Percentiles rank a stretch among this genome's conserved stretches.
Evolutionary conservation across 2,329 filamentous ascomycete species (phyloP).

Genomic region (Diplodia seriata): DNA sequence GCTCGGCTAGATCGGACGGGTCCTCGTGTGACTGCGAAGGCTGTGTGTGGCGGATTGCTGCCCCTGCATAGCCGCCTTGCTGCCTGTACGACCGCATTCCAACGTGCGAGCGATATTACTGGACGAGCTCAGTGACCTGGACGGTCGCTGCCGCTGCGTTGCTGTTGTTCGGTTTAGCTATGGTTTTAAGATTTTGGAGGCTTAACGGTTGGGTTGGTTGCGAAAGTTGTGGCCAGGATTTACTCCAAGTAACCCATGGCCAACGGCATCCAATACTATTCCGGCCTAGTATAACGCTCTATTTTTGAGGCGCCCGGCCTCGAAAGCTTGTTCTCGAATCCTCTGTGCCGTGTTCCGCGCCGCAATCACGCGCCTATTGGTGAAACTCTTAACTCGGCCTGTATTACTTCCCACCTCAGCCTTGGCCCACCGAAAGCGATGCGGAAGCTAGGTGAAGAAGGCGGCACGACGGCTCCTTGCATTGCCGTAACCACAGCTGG

Average conservation of each 20-base stretch:
- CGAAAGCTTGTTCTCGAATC: constrained; percentile 13
- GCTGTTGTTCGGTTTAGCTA: background rate
- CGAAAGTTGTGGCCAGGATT: background rate
- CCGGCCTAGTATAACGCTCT: background rate
- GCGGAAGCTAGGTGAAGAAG: no score
- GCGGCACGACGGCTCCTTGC: no score
- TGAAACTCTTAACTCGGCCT: no score
- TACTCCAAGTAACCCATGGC: no score
- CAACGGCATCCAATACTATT: background rate
- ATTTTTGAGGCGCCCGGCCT: constrained; percentile 3
- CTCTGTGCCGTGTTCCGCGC: background rate
- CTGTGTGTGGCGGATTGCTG: constrained; percentile 16
- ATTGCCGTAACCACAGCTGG: background rate
- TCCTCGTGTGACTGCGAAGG: constrained; percentile 13
- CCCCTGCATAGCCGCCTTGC: constrained; percentile 23
- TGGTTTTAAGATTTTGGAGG: background rate
- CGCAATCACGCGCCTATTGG: no score
- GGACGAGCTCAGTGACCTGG: background rate
- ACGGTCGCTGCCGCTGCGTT: background rate
- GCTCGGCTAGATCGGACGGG: background rate
- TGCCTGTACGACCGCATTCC: constrained; percentile 18
- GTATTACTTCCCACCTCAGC: no score
- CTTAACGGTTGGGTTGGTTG: no score
- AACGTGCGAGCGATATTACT: background rate
- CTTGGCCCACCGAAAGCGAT: no score